Evolutionary conservation across 1,139 yeast genomes (phyloP).

Genomic region (Casaregolazyma lundiana): DNA sequence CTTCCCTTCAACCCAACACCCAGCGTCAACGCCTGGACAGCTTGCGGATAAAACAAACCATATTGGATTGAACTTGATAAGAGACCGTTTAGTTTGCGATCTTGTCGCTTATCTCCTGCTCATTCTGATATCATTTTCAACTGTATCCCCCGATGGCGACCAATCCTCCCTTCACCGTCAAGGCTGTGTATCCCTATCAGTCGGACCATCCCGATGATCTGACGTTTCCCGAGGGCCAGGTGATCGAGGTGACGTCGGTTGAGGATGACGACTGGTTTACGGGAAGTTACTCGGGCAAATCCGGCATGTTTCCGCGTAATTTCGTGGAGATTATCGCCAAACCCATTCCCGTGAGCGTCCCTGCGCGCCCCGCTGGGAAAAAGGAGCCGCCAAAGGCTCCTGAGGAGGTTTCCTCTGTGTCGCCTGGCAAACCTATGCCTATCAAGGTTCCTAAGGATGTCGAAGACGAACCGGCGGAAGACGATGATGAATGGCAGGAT

Average conservation of each 20-base stretch:
- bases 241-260: constrained; percentile 65
- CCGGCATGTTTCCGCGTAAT: constrained; percentile 85
- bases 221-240: constrained; percentile 60
- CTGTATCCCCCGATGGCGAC: constrained; percentile 9
- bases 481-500: constrained; percentile 13
- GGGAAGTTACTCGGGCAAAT: constrained; percentile 55
- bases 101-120: neutral
- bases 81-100: neutral
- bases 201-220: constrained; percentile 86
- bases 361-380: constrained; percentile 9
- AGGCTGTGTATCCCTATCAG: constrained; percentile 64
- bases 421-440: constrained; percentile 21
- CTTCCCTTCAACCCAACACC: neutral
- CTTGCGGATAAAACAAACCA: neutral
- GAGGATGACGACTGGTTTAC: constrained; percentile 92
- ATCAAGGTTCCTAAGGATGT: constrained; percentile 11
- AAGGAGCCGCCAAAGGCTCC: neutral
- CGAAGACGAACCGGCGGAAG: constrained; percentile 18
- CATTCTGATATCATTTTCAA: neutral
- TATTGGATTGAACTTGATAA: neutral
- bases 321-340: constrained; percentile 52
- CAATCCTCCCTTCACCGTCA: constrained; percentile 60
- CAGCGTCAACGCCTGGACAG: neutral
- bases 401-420: neutral
- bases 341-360: constrained; percentile 7